Base-by-base conservation (phyloP, 768 basidiomycete species). In the Tricholoma furcatifolium region DNA sequence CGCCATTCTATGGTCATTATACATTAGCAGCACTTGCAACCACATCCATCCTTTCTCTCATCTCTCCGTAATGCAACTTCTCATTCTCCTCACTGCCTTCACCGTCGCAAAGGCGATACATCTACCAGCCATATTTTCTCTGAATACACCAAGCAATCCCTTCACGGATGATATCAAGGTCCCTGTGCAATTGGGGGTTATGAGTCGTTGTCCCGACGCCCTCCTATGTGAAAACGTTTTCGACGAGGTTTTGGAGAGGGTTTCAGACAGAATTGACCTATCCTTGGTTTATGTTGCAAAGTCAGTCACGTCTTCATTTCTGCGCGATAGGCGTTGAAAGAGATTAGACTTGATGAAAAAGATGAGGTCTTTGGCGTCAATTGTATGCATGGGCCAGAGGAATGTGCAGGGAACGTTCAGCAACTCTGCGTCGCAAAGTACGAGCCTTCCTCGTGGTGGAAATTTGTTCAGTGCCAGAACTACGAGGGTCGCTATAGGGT, bases 391-490 rank as follows among this genome's bases (percentile, higher is more conserved):
- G 93, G 93, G 15, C 71, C 72, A 4, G 67, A 78, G 47, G 94
- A 98, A 68, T 97, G 94, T 62, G 82, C 82, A 12, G 94, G 91
- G 39, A 93, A 96, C 70, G 82, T 93, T 15, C 89, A 97, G 54
- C 85, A 97, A 65, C 76, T 97, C 23, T 98, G 95, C 67, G 87
- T 79, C 27, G 74, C 79, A 50, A 82, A 84, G 64, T 76, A 90
- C 55, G 72, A 78, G 20, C 69, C 76, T 36, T 58, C 67, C n/a
- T 72, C 71, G 18, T 93, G 90, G 88, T 95, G 92, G 93, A 70
- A 81, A 47, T 94, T 92, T 60, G 74, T 93, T 18, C 83, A 82
- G 54, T 94, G 93, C 67, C 81, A 91, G 62, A 92, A 93, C 65
- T 84, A 75, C 59, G 75, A 82, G 59, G 87, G 82, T 20, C 70